phyloP scores from a whole-genome alignment of 2,329 filamentous ascomycete species.

The Xylaria sp. region DNA sequence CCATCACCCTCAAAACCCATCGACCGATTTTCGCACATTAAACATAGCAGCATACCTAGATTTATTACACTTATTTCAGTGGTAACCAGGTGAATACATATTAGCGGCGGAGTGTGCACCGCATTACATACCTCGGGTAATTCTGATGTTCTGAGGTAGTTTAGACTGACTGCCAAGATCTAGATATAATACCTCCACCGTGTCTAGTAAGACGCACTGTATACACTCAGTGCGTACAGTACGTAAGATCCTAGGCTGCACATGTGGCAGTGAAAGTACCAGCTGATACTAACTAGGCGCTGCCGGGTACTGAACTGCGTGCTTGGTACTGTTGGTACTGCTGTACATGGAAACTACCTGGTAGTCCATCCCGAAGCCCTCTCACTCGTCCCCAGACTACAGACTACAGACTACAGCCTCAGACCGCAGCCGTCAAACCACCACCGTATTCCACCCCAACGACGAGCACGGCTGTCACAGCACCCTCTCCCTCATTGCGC shows the following conservation, averaged over 20 bases:
- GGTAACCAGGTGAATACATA: too few species aligned
- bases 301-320: not conserved
- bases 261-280: not conserved
- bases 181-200: not conserved
- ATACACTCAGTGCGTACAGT: not conserved
- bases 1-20: too few species aligned
- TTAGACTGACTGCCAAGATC: too few species aligned
- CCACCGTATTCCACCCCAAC: constrained; percentile 12
- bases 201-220: not conserved
- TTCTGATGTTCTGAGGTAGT: too few species aligned
- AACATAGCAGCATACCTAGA: too few species aligned
- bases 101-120: too few species aligned
- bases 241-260: not conserved
- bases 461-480: not conserved
- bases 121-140: too few species aligned
- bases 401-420: not conserved
- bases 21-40: too few species aligned
- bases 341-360: constrained; percentile 1
- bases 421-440: constrained; percentile 4
- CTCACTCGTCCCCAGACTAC: constrained; percentile 12
- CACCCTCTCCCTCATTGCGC: constrained; percentile 1
- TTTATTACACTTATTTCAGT: too few species aligned
- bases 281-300: not conserved
- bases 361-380: constrained; percentile 25
- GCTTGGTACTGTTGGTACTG: not conserved